Evolutionary conservation across 805 yeast species (phyloP), one percentile per base, ranked within the genome.

Genomic region (Saccharomycopsis capsularis): DNA sequence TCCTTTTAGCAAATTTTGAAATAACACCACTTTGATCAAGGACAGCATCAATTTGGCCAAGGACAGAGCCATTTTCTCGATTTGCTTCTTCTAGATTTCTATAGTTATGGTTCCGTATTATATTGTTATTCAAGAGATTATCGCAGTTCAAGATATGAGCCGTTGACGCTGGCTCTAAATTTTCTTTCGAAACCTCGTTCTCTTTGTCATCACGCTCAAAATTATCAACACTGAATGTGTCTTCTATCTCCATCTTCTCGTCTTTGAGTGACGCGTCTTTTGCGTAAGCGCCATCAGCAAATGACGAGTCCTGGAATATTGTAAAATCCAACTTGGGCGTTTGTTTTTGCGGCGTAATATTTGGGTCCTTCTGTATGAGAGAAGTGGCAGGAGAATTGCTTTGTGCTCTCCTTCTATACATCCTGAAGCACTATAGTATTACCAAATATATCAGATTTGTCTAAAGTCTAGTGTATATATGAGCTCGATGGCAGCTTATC

Each of bases 151-250:
- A 38, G 23, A 50, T 46, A 21, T 50, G 41, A 18, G 44, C 50
- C 32, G 42, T 42, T 11, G 35, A 15, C 4, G 36, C 18, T 18
- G 53, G 50, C 27, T 36, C 24, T 11, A 46, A 22, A 27, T 50
- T 44, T 25, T 50, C 53, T 34, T 50, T 50, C 16, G 37, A 46
- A 6, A 45, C 34, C n/a, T 36, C 50, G 27, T 50, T 50, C 19
- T 50, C 53, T 42, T 50, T 50, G 38, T 50, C 53, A n/a, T 44
- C 27, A 9, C 6, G 18, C 18, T 34, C 38, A 9, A 34, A 9
- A 6, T 34, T 18, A 34, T 9, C 19, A 9, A 34, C 13, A 27
- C 11, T 13, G 32, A 13, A n/a, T n/a, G n/a, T n/a, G n/a, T n/a
- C n/a, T n/a, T n/a, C n/a, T n/a, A n/a, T n/a, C n/a, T n/a, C n/a